Percentiles rank a stretch among this genome's conserved stretches.
These are phyloP conservation scores for Nigrograna mackinnonii DNA, from an alignment of 2,329 filamentous ascomycete species.

Conservation along the genomic window DNA sequence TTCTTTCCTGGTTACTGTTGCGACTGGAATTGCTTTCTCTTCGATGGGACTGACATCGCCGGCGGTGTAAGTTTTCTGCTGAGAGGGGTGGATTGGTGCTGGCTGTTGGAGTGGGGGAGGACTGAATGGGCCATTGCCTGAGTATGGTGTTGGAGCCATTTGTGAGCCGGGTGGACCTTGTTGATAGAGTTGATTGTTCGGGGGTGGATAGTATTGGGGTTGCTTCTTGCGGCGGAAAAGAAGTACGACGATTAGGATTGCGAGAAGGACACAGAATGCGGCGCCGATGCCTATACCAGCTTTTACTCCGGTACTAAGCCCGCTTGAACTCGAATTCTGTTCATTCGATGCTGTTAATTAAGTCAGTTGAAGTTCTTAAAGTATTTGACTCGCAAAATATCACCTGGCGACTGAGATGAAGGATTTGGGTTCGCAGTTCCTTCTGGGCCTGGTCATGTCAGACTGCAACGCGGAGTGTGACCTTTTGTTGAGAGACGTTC, in stretches of 20 bases:
- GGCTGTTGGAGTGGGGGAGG: conserved; percentile 12
- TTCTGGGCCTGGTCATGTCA: too few species aligned
- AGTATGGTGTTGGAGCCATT: conserved; percentile 11
- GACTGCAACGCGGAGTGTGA: too few species aligned
- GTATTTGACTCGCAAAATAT: too few species aligned
- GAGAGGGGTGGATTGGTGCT: conserved; percentile 5
- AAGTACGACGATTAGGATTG: conserved; percentile 10
- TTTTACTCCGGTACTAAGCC: conserved; percentile 15
- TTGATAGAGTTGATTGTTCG: conserved; percentile 2
- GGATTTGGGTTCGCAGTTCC: too few species aligned
- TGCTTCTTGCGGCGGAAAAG: conserved; percentile 9
- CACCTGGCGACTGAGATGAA: too few species aligned
- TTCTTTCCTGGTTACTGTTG: conserved; percentile 4
- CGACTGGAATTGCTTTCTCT: conserved; percentile 11
- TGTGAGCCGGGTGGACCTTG: conserved; percentile 3
- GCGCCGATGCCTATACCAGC: conserved; percentile 17
- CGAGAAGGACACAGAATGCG: conserved; percentile 14
- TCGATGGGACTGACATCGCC: conserved; percentile 14
- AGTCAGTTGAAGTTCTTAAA: too few species aligned
- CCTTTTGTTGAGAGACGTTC: too few species aligned
- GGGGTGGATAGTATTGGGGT: conserved; percentile 3
- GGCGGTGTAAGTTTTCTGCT: not conserved
- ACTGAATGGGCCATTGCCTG: conserved; percentile 6
- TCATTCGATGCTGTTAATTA: too few species aligned
- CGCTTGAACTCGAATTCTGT: not conserved